Evolutionary conservation across 176 grass and related monocot species (phyloP), one percentile per base, ranked within the genome.

Genomic region (Phoenix roebelenii): DNA sequence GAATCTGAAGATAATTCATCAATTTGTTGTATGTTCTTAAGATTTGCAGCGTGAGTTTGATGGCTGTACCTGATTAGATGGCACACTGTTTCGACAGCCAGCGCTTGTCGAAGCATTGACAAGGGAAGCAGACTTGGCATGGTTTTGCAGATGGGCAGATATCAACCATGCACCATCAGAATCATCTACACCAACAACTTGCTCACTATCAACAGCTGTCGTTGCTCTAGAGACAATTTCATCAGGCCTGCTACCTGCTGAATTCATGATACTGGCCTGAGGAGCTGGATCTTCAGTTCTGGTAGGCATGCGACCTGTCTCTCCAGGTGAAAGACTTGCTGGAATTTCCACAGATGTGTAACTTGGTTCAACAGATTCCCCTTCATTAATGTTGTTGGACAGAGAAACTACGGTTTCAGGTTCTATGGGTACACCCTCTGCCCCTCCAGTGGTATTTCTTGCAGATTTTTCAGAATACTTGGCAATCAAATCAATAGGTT

Each of bases 41-140:
- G 35, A 44, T 44, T 7, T 44, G 35, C 35, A 44, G 5, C 35
- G 12, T 44, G 35, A 44, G 35, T 44, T 44, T 16, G 3, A 19
- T 19, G 49, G 50, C 1, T 24, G 14, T 74, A 81, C 71, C 76
- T 76, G 52, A 64, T 68, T 82, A 61, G 59, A 44, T 5, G 51
- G 70, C 62, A 39, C 49, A 5, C 49, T 60, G 73, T 54, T 22
- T 65, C 18, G 60, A 72, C 5, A 66, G 57, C 25, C 49, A 66
- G 59, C 65, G 71, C 54, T 69, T 67, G 59, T 66, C 49, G 23
- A 50, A 49, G 68, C 25, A 67, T 69, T 64, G 72, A 62, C 70
- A 61, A 54, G 26, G 58, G 65, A 56, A 81, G 57, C 35, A 65
- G 49, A 50, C 48, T 55, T 66, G 52, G 44, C 30, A 58, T 61